Evolutionary conservation across 371 early-diverging fungal genomes (phyloP).

Genomic region (Apophysomyces ossiformis): DNA sequence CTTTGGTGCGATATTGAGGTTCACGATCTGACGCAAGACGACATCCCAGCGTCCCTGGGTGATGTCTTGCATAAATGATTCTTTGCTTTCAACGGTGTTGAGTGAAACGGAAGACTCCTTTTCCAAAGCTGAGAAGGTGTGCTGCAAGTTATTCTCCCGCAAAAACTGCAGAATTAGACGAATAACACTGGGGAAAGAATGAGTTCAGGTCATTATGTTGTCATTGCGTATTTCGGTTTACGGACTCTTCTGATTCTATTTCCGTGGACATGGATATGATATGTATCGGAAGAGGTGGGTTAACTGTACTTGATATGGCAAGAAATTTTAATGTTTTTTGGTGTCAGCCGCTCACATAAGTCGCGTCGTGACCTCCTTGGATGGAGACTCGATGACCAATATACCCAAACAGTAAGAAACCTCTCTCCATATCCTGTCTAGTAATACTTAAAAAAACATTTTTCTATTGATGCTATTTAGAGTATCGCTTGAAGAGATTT

Average conservation of each 20-base stretch:
- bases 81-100: constrained; percentile 87
- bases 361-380: too few relatives aligned
- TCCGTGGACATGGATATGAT: constrained; percentile 26
- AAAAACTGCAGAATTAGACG: constrained; percentile 90
- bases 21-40: constrained; percentile 73
- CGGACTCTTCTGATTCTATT: constrained; percentile 35
- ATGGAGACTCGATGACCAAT: too few relatives aligned
- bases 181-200: constrained; percentile 56
- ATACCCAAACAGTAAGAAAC: too few relatives aligned
- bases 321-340: too few relatives aligned
- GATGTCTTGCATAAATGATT: constrained; percentile 77
- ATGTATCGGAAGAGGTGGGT: too few relatives aligned
- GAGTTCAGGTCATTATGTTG: not conserved
- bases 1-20: constrained; percentile 69
- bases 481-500: too few relatives aligned
- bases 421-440: too few relatives aligned
- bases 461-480: too few relatives aligned
- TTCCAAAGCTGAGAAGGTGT: constrained; percentile 80
- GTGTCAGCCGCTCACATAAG: too few relatives aligned
- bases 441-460: too few relatives aligned
- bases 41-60: constrained; percentile 85
- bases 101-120: constrained; percentile 80
- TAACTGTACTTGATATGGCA: too few relatives aligned
- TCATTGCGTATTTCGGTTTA: not conserved
- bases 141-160: constrained; percentile 84